These are phyloP conservation scores for Cryptosporidium bovis DNA, from an alignment of 169 alveolate species.

Conservation along the genomic window DNA sequence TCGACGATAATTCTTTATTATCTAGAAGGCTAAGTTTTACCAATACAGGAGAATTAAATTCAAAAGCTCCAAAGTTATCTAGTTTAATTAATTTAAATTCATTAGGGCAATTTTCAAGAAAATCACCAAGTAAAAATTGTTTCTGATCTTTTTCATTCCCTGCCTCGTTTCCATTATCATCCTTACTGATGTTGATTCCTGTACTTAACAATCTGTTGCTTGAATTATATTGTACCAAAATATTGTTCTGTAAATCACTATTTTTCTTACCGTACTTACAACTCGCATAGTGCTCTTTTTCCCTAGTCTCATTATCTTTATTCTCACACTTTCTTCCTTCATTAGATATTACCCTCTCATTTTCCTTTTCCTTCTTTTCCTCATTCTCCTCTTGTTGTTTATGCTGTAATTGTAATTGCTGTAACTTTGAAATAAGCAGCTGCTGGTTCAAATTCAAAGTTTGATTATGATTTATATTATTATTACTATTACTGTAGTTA, in stretches of 20 bases:
- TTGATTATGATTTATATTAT: background rate
- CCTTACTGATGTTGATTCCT: background rate
- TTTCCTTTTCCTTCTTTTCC: no score
- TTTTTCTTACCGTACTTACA: no score
- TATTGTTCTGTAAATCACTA: background rate
- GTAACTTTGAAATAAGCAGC: background rate
- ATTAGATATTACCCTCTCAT: no score
- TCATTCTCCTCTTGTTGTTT: no score
- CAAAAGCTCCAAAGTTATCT: background rate
- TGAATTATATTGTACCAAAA: background rate
- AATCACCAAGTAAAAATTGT: no score
- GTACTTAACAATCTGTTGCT: background rate
- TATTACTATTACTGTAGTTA: background rate
- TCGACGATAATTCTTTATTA: slow-evolving; percentile 33
- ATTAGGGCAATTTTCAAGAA: background rate
- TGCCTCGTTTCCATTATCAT: background rate
- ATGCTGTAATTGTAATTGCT: background rate
- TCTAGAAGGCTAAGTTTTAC: slow-evolving; percentile 35
- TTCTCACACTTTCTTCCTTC: no score
- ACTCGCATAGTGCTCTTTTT: background rate
- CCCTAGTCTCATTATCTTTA: background rate
- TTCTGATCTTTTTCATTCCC: no score
- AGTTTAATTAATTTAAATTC: background rate
- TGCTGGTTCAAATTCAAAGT: background rate
- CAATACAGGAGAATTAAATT: slow-evolving; percentile 15